phyloP scores from a whole-genome alignment of 2,329 filamentous ascomycete species.

The Microdochium nivale region DNA sequence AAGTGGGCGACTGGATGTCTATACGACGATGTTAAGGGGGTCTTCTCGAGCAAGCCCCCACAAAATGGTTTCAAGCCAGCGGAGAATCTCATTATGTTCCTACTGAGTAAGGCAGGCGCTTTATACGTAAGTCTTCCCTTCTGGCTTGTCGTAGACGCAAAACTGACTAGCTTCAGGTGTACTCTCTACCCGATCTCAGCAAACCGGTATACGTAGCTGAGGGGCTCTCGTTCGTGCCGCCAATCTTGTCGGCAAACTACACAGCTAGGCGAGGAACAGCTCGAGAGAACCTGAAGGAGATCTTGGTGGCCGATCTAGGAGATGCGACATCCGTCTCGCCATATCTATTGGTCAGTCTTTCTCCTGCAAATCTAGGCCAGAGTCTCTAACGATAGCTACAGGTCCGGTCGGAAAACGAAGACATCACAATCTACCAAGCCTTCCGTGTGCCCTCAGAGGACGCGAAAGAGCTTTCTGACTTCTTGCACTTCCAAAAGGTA shows the following conservation, averaged over 20 bases:
- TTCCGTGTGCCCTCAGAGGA: slow-evolving; percentile 41
- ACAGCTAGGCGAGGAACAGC: slow-evolving; percentile 59
- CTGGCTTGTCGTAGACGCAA: not conserved
- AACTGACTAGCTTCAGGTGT: slow-evolving; percentile 47
- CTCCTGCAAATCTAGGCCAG: not conserved
- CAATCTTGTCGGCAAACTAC: slow-evolving; percentile 65
- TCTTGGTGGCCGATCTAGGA: slow-evolving; percentile 78
- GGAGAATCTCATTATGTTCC: slow-evolving; percentile 60
- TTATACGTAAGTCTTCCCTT: slow-evolving; percentile 53
- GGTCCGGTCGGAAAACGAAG: slow-evolving; percentile 71
- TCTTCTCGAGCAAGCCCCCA: slow-evolving; percentile 36
- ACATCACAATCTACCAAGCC: slow-evolving; percentile 82
- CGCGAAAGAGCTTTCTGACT: slow-evolving; percentile 38
- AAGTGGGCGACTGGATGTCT: slow-evolving; percentile 81
- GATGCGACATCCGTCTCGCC: slow-evolving; percentile 62
- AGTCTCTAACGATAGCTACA: slow-evolving; percentile 21
- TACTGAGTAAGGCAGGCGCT: slow-evolving; percentile 67
- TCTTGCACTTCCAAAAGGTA: slow-evolving; percentile 69
- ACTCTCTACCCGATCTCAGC: slow-evolving; percentile 64
- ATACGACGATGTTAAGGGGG: slow-evolving; percentile 58
- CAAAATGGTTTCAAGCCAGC: slow-evolving; percentile 29
- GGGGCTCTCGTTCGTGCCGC: slow-evolving; percentile 69
- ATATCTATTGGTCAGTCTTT: slow-evolving; percentile 65
- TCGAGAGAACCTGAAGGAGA: slow-evolving; percentile 68
- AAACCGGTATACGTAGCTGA: slow-evolving; percentile 67